Percentiles rank a stretch among this genome's conserved stretches.
Evolutionary conservation across 805 yeast species (phyloP).

Genomic region (Pichia membranifaciens): DNA sequence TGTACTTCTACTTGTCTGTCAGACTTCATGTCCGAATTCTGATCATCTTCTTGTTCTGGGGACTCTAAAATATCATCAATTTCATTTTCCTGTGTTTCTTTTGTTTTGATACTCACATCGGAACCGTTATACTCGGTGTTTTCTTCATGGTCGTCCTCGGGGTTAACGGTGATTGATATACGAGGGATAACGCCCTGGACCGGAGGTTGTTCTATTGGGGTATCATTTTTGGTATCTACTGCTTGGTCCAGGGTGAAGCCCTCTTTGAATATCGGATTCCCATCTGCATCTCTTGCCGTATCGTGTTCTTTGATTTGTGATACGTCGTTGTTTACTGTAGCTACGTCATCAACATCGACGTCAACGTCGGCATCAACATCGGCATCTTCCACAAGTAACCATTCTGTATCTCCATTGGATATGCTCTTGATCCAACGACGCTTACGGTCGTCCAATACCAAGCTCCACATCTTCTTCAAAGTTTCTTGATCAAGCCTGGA

Average conservation of each 20-base stretch:
- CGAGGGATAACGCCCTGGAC: background rate
- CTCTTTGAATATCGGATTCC: background rate
- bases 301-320: background rate
- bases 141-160: background rate
- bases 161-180: background rate
- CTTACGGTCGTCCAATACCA: constrained; percentile 52
- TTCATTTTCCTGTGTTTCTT: background rate
- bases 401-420: background rate
- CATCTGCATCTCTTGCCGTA: background rate
- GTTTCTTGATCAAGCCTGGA: constrained; percentile 64
- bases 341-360: background rate
- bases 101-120: background rate
- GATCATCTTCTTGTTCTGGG: background rate
- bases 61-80: background rate
- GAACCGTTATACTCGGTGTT: background rate
- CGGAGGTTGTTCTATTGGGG: no score
- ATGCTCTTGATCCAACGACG: constrained; percentile 33
- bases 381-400: background rate
- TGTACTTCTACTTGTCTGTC: background rate
- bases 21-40: background rate
- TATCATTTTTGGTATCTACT: no score
- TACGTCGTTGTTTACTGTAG: background rate
- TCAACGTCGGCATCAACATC: background rate
- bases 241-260: background rate
- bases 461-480: constrained; percentile 62